Base-by-base conservation (phyloP, 176 grass and related monocot genomes). In the Carex cristatella region DNA sequence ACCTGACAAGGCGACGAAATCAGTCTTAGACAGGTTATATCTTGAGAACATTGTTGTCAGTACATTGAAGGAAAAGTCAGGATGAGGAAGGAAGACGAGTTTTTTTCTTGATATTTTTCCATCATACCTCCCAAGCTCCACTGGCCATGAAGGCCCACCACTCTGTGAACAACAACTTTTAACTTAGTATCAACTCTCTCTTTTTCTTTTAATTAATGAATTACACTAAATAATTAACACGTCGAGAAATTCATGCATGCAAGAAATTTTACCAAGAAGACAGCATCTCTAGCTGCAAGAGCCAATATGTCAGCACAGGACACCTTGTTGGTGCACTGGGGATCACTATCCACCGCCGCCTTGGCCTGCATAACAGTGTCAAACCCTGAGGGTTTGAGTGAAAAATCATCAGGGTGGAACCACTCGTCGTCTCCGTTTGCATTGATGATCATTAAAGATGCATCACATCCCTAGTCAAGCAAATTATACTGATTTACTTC, bases 261-360 rank as follows among this genome's bases (percentile, higher is more conserved):
- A 61, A 42, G 30, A 11, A 11, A 3, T 85, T n/a, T 74, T 79
- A 92, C 93, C 89, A 91, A 85, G 28, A 86, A 84, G 37, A 93
- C 91, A 69, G 89, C 88, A 84, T 95, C 93, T 79, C 93, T 86
- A 6, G 93, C 81, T 59, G 93, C 91, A 79, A 95, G 64, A 0
- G 93, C 91, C 63, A 95, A 81, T 75, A 95, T 85, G 74, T 95
- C 93, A 78, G 93, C 88, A 88, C 93, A 95, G 67, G 93, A 95
- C 51, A 95, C 91, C 85, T 63, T 95, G 87, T 89, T 87, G 67
- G 84, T 15, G 86, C 93, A 95, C 48, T 14, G 10, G 0, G 90
- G 81, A 83, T 93, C 85, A 28, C 59, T 86, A 68, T 95, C 93
- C 1, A 94, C 93, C 33, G 93, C 93, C 7, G 90, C 88, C 87